A percentile compares a stretch with the other conserved stretches of the same genome.
phyloP scores from a whole-genome alignment of 176 grass and related monocot species.

The Chloris gayana region DNA sequence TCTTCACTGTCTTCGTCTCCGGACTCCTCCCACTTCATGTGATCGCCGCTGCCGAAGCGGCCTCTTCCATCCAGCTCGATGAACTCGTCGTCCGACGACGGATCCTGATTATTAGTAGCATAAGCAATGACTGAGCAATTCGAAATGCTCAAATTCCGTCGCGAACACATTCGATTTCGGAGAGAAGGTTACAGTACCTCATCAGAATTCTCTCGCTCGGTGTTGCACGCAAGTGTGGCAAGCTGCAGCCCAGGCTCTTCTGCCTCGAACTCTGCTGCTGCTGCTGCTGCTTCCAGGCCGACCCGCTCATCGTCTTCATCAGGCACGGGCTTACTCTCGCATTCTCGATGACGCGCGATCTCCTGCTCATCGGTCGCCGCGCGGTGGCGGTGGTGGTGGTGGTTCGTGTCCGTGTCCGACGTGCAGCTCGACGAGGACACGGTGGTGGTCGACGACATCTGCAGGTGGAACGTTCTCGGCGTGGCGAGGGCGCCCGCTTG shows the following conservation, averaged over 20 bases:
- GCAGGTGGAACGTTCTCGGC: neutral
- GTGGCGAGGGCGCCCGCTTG: neutral
- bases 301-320: neutral
- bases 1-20: neutral
- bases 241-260: neutral
- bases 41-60: neutral
- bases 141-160: too few relatives aligned
- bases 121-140: neutral
- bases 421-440: conserved; percentile 18
- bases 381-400: neutral
- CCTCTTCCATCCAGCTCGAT: conserved; percentile 40
- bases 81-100: conserved; percentile 44
- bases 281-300: too few relatives aligned
- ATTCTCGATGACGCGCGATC: neutral
- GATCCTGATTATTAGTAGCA: neutral
- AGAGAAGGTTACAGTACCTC: neutral
- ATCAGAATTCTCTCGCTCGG: conserved; percentile 7
- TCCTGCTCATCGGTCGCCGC: neutral
- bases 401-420: conserved; percentile 8
- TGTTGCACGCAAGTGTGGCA: neutral
- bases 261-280: neutral
- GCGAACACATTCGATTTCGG: neutral
- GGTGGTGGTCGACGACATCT: neutral
- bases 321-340: neutral
- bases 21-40: neutral